A percentile compares a stretch with the other conserved stretches of the same genome.
Evolutionary conservation across 306 rosid genomes (phyloP).

Genomic region (Elaeagnus macrophylla): DNA sequence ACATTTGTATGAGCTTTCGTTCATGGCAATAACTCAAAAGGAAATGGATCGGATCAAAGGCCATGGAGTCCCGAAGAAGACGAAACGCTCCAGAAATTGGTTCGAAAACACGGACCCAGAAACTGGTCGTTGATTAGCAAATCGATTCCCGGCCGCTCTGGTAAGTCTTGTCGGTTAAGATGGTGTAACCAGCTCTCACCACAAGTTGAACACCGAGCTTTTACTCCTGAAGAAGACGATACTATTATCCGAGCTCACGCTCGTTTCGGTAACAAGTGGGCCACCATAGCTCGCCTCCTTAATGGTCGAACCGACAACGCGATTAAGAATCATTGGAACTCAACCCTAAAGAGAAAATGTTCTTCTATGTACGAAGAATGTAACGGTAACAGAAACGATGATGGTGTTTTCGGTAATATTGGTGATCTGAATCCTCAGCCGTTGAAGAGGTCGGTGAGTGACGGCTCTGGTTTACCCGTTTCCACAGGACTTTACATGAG

Average conservation of each 20-base stretch:
- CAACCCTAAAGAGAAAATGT: constrained; percentile 84
- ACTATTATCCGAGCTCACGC: constrained; percentile 83
- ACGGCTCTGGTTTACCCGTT: constrained; percentile 51
- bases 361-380: constrained; percentile 28
- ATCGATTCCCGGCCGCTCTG: constrained; percentile 84
- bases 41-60: constrained; percentile 96
- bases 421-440: constrained; percentile 33
- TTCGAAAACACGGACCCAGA: constrained; percentile 78
- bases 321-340: constrained; percentile 95
- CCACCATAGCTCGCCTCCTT: constrained; percentile 84
- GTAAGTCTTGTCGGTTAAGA: constrained; percentile 84
- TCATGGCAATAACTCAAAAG: constrained; percentile 23
- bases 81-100: constrained; percentile 59
- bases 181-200: constrained; percentile 99
- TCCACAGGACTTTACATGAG: constrained; percentile 55
- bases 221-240: constrained; percentile 77
- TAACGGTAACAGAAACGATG: background rate
- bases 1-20: background rate
- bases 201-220: constrained; percentile 89
- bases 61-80: constrained; percentile 98
- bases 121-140: constrained; percentile 91
- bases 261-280: constrained; percentile 96
- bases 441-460: constrained; percentile 57
- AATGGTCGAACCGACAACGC: constrained; percentile 96
- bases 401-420: background rate